Base-by-base conservation (phyloP, 352 stramenopile species). In the Globisporangium camurandrum region DNA sequence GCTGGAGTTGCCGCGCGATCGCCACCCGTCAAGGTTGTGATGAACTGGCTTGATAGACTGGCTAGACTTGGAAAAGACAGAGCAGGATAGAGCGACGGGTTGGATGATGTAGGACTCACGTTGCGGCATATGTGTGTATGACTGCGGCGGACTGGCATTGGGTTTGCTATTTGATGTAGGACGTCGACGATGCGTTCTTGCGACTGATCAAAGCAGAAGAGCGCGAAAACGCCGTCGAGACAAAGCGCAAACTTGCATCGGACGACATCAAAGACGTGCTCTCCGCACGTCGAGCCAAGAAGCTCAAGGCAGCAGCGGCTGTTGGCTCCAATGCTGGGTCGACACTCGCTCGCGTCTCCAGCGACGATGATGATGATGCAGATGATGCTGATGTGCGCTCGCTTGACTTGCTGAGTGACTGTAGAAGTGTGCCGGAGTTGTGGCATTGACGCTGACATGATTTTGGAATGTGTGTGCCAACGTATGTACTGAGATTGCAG, bases 111-210 rank as follows among this genome's bases (percentile, higher is more conserved):
- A n/a, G n/a, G n/a, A n/a, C n/a, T n/a, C n/a, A n/a, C n/a, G n/a
- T n/a, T n/a, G n/a, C n/a, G n/a, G n/a, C n/a, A n/a, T n/a, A n/a
- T n/a, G n/a, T n/a, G n/a, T n/a, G n/a, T n/a, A n/a, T n/a, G n/a
- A n/a, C n/a, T n/a, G n/a, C n/a, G n/a, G n/a, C n/a, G n/a, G n/a
- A n/a, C 31, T 4, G 31, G 10, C 31, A 17, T 10, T 12, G 14
- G 33, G 34, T 27, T 43, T 48, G 34, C 10, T 54, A 12, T 53
- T 8, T 48, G 22, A 7, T 20, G 31, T 36, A 84, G 76, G 75
- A 88, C 55, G 79, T 88, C 8, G 75, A 91, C 47, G 76, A 88
- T 52, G 75, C 79, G 3, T 88, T 91, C 57, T 57, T 82, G 46
- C 64, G 76, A 17, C 70, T 91, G 20, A 86, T 91, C 26, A 72